Conservation (phyloP, 257 asterid species). For the Parsonsia alboflavescens region DNA sequence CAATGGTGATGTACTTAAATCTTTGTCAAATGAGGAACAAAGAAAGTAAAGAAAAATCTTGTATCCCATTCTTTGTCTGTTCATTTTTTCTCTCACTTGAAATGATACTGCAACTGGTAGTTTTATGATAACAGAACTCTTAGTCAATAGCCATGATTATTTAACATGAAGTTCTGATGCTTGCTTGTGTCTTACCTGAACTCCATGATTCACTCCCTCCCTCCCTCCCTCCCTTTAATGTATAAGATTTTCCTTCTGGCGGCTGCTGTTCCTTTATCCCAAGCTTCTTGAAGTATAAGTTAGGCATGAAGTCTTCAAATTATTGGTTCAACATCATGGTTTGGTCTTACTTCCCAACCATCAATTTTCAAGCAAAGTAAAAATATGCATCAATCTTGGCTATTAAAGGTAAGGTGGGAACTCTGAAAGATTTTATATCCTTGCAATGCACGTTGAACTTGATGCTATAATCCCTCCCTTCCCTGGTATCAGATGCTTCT, state of each 20-base stretch:
- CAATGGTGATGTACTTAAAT: slow-evolving; percentile 3
- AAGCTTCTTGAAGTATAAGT: too few species aligned
- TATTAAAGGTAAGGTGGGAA: neutral
- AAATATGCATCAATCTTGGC: too few species aligned
- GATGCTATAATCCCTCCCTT: neutral
- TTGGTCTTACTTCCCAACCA: too few species aligned
- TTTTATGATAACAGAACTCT: too few species aligned
- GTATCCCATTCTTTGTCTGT: neutral
- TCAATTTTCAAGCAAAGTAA: too few species aligned
- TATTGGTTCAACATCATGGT: too few species aligned
- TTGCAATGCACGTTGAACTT: slow-evolving; percentile 21
- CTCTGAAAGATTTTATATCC: neutral
- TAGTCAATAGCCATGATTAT: too few species aligned
- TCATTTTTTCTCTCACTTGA: neutral
- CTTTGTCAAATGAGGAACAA: neutral
- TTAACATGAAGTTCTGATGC: too few species aligned
- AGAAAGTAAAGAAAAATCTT: neutral
- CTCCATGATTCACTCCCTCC: neutral
- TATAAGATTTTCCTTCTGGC: neutral
- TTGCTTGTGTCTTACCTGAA: too few species aligned
- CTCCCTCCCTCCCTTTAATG: neutral
- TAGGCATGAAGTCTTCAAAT: too few species aligned
- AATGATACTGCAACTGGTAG: neutral
- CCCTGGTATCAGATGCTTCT: neutral
- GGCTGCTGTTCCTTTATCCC: neutral